Conservation (phyloP, 2,329 filamentous ascomycete genomes). For the Phialemoniopsis sp. region DNA sequence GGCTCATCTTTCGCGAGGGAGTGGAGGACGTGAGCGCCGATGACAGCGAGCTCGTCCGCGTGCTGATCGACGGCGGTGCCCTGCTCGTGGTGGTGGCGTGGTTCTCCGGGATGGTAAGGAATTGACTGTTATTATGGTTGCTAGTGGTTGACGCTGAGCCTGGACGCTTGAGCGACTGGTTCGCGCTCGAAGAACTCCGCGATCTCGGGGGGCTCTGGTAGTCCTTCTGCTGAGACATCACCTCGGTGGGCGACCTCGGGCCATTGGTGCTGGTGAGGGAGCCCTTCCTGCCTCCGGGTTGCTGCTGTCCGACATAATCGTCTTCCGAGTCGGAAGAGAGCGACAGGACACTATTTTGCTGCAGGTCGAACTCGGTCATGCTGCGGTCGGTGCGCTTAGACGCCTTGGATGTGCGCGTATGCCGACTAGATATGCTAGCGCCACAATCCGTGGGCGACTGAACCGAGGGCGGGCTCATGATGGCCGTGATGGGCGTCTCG, state of each 20-base stretch:
- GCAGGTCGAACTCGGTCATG: constrained; percentile 44
- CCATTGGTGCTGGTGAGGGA: constrained; percentile 7
- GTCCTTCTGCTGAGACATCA: constrained; percentile 10
- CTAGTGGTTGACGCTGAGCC: constrained; percentile 26
- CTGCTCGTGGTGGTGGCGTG: constrained; percentile 12
- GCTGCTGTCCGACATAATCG: constrained; percentile 18
- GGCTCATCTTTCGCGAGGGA: constrained; percentile 3
- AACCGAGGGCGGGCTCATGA: constrained; percentile 19
- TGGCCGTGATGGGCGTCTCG: constrained; percentile 18
- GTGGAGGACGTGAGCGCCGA: constrained; percentile 1
- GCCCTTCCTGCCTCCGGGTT: constrained; percentile 15
- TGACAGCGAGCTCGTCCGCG: constrained; percentile 23
- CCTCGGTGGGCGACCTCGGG: constrained; percentile 16
- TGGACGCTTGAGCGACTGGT: constrained; percentile 30
- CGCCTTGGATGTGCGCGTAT: constrained; percentile 50
- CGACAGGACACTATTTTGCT: constrained; percentile 51
- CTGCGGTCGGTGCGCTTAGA: constrained; percentile 45
- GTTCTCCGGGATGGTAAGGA: constrained; percentile 33
- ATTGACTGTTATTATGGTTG: constrained; percentile 35
- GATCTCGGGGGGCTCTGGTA: constrained; percentile 4
- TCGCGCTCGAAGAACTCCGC: constrained; percentile 10
- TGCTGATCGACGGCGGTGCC: constrained; percentile 10
- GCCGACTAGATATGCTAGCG: constrained; percentile 50
- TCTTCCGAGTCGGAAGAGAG: constrained; percentile 57
- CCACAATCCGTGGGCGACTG: constrained; percentile 32